Percentiles rank a stretch among this genome's conserved stretches.
These are phyloP conservation scores for Penicillium sp. DNA, from an alignment of 2,329 filamentous ascomycete genomes.

Conservation along the genomic window DNA sequence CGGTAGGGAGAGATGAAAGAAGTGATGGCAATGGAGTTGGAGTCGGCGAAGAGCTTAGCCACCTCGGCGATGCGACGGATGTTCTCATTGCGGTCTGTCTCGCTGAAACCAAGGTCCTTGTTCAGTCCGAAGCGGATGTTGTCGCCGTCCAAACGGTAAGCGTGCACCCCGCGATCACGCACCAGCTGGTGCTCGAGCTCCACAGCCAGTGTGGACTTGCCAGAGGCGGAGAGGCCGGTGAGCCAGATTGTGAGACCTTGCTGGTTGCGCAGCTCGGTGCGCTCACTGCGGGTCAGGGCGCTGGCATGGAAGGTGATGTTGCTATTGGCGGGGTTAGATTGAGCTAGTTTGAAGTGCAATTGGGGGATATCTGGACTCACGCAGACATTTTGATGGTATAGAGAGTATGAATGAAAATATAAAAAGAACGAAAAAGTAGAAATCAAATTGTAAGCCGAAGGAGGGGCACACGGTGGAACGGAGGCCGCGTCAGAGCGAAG, in stretches of 20 bases:
- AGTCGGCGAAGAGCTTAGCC: conserved; percentile 93
- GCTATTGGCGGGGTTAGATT: conserved; percentile 25
- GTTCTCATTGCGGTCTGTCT: conserved; percentile 94
- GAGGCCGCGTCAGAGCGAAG: conserved; percentile 22
- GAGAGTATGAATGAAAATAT: background rate
- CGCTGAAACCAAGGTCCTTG: conserved; percentile 93
- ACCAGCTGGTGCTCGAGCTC: conserved; percentile 96
- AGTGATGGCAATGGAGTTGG: conserved; percentile 80
- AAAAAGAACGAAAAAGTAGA: conserved; percentile 2
- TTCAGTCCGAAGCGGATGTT: conserved; percentile 98
- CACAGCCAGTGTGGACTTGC: conserved; percentile 95
- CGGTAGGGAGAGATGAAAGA: conserved; percentile 97
- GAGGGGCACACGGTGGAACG: conserved; percentile 17
- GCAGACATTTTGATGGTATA: conserved; percentile 35
- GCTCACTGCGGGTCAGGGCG: conserved; percentile 44
- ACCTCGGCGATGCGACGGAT: conserved; percentile 96
- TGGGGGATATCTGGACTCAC: conserved; percentile 24
- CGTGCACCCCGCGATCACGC: conserved; percentile 65
- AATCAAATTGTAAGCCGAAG: conserved; percentile 6
- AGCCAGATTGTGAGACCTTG: conserved; percentile 96
- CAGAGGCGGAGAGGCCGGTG: conserved; percentile 91
- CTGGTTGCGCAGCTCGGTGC: conserved; percentile 64
- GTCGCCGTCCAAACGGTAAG: conserved; percentile 95
- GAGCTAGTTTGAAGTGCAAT: background rate
- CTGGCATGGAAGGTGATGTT: conserved; percentile 50